Evolutionary conservation across 768 basidiomycete species (phyloP).

Genomic region (Melanogaster broomeanus): DNA sequence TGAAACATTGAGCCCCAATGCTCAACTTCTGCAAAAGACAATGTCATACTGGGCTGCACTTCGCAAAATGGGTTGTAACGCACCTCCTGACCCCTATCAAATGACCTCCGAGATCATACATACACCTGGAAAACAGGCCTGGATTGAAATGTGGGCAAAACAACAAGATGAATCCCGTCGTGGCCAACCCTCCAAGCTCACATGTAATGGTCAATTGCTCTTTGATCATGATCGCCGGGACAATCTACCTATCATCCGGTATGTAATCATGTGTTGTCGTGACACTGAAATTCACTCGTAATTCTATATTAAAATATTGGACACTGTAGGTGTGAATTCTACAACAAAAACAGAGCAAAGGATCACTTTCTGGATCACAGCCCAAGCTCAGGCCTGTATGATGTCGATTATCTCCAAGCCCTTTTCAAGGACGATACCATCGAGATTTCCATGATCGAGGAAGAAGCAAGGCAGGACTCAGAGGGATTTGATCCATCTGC

Average conservation of each 20-base stretch:
- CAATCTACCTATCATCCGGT: neutral
- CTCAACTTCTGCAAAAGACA: neutral
- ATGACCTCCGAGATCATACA: too few relatives aligned
- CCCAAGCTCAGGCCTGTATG: neutral
- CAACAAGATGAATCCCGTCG: neutral
- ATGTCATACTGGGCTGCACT: neutral
- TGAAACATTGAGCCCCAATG: neutral
- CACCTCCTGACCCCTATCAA: neutral
- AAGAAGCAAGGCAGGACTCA: neutral
- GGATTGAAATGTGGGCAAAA: neutral
- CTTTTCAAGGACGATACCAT: neutral
- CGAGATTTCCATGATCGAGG: neutral
- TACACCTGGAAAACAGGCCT: too few relatives aligned
- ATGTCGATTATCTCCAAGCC: neutral
- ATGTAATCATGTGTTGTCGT: neutral
- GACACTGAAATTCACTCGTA: neutral
- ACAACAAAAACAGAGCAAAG: neutral
- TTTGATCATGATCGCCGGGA: neutral
- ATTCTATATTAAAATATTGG: too few relatives aligned
- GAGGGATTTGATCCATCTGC: neutral
- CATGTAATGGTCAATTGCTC: neutral
- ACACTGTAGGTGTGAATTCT: neutral
- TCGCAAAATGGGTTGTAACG: neutral
- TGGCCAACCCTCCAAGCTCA: neutral
- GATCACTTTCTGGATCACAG: neutral